Evolutionary conservation across 1,284 basidiomycete species (phyloP).

Genomic region (Moesziomyces globuligerus): DNA sequence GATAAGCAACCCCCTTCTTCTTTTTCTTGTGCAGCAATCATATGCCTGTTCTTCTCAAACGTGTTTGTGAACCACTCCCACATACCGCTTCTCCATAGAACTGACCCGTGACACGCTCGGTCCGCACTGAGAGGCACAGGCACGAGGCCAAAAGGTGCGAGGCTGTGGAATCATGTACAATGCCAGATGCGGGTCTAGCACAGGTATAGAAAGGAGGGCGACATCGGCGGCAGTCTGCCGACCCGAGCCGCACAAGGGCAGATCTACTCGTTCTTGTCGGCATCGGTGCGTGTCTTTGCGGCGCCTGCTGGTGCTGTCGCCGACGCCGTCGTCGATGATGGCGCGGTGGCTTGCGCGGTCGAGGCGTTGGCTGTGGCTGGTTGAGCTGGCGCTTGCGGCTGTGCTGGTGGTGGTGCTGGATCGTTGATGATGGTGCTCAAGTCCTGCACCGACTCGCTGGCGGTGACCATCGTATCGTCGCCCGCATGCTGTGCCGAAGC

Average conservation of each 20-base stretch:
- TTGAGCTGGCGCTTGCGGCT: constrained; percentile 1
- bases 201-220: too few relatives aligned
- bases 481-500: constrained; percentile 18
- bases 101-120: too few relatives aligned
- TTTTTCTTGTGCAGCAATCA: too few relatives aligned
- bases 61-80: too few relatives aligned
- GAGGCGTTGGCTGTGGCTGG: constrained; percentile 3
- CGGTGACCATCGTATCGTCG: constrained; percentile 51
- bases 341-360: too few relatives aligned
- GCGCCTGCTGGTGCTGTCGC: constrained; percentile 1
- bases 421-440: constrained; percentile 19
- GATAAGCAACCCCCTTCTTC: constrained; percentile 7
- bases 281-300: constrained; percentile 6
- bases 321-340: constrained; percentile 4
- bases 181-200: too few relatives aligned
- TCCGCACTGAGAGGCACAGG: too few relatives aligned
- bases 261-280: constrained; percentile 13
- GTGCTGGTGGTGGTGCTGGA: not conserved
- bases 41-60: too few relatives aligned
- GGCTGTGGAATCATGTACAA: too few relatives aligned
- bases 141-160: too few relatives aligned
- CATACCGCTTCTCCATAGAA: too few relatives aligned
- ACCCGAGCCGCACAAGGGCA: too few relatives aligned
- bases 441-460: constrained; percentile 48
- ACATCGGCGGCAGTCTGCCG: not conserved